Evolutionary conservation across 2,329 filamentous ascomycete species (phyloP), one percentile per base, ranked within the genome.

Genomic region (Nigrograna mackinnonii): DNA sequence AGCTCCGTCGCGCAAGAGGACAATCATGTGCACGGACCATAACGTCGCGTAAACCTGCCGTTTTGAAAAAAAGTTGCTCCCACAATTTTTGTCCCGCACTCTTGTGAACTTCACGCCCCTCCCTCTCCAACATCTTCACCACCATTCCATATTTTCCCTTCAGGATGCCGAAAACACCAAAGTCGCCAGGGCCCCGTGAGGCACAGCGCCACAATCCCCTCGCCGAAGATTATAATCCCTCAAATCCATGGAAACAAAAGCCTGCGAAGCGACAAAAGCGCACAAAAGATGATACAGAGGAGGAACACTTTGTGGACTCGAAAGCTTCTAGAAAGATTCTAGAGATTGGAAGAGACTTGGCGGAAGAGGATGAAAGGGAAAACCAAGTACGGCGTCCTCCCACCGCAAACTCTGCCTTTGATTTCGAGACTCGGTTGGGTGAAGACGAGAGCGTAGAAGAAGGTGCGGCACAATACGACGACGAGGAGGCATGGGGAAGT

Each of bases 271-370:
- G 77, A 60, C 89, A 74, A 52, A 87, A 84, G 68, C 80, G 76
- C 41, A 65, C 66, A 37, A 61, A 70, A 26, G 69, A 77, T 37
- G 80, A 81, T 45, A 79, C 83, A 22, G 76, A 79, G 22, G 79
- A 83, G 44, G 79, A 81, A 46, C 83, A 87, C 47, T 97, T 87
- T 61, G 83, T 99, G 47, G 91, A 96, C 68, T 85, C 91, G 44
- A 91, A 89, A 66, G 85, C 91, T 14, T 96, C 92, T 43, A 82
- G 85, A 56, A 91, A 89, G 60, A 99, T 99, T 65, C 67, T 99
- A 47, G 83, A 87, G 54, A 89, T 97, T 58, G 92, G 92, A 41
- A 87, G 91, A 59, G 89, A 96, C 63, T 77, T 99, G 12, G 86
- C 84, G 12, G 89, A 94, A 31, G 92, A 97, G 67, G 89, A 92